These are phyloP conservation scores for Poterioochromonas sp. DNA, from an alignment of 352 stramenopile genomes.

Conservation along the genomic window DNA sequence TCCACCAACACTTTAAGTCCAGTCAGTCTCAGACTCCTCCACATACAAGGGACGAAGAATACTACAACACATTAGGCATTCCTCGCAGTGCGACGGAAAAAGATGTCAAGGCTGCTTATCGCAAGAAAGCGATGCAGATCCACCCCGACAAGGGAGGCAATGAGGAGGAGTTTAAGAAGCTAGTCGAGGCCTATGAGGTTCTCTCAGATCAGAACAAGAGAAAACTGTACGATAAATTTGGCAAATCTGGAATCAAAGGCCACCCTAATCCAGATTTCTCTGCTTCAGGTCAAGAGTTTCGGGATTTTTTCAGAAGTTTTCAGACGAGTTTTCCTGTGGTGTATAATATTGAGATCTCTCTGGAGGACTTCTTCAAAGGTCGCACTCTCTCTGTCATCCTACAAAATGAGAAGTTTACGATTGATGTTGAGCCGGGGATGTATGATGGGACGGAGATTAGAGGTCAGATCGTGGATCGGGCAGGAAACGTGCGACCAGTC, in stretches of 20 bases:
- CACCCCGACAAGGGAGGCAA: slow-evolving; percentile 71
- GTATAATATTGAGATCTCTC: background rate
- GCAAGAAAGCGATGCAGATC: slow-evolving; percentile 78
- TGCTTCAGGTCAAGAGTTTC: background rate
- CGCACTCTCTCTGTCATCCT: background rate
- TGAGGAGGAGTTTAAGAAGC: slow-evolving; percentile 70
- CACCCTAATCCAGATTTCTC: background rate
- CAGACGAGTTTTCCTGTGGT: background rate
- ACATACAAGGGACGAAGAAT: slow-evolving; percentile 6
- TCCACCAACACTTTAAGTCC: too few species aligned
- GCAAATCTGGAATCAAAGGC: background rate
- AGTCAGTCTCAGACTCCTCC: too few species aligned
- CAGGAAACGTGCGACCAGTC: background rate
- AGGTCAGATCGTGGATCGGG: background rate
- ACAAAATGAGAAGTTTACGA: background rate
- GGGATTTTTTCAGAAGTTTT: background rate
- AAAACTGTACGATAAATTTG: slow-evolving; percentile 3
- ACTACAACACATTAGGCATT: slow-evolving; percentile 62
- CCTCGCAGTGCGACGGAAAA: slow-evolving; percentile 59
- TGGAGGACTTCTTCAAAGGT: slow-evolving; percentile 13
- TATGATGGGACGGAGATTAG: background rate
- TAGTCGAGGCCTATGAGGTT: slow-evolving; percentile 76
- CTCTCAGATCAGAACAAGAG: slow-evolving; percentile 51
- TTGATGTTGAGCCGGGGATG: slow-evolving; percentile 1
- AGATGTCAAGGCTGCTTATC: slow-evolving; percentile 82